phyloP scores from a whole-genome alignment of 2,329 filamentous ascomycete genomes.

The Xylariales sp. region DNA sequence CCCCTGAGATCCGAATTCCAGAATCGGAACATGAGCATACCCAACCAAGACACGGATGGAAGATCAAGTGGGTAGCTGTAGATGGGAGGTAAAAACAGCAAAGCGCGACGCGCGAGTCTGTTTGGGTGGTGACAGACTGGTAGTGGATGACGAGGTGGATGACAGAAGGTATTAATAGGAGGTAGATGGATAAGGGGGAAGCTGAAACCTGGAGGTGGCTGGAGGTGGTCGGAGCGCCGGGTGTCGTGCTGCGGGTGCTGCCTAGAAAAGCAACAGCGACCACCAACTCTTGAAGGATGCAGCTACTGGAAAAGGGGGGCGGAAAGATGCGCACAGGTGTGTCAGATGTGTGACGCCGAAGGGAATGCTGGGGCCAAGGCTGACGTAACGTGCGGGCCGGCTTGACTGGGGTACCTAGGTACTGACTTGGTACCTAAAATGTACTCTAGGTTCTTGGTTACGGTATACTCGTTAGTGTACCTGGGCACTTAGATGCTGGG shows the following conservation, averaged over 20 bases:
- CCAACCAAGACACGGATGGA: constrained; percentile 45
- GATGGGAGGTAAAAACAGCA: constrained; percentile 20
- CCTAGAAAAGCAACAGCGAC: constrained; percentile 34
- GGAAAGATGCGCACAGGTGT: constrained; percentile 23
- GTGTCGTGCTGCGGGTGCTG: constrained; percentile 29
- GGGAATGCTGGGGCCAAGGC: constrained; percentile 44
- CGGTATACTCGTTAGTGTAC: not conserved
- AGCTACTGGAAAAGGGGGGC: constrained; percentile 39
- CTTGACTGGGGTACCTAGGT: constrained; percentile 3
- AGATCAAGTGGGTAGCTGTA: constrained; percentile 28
- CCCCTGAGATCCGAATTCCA: constrained; percentile 69
- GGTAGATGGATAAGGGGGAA: constrained; percentile 8
- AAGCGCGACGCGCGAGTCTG: constrained; percentile 21
- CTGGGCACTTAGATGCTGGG: constrained; percentile 19
- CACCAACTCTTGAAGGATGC: constrained; percentile 31
- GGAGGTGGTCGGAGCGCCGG: constrained; percentile 42
- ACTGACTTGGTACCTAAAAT: too few species aligned
- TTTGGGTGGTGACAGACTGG: not conserved
- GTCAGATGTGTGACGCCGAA: constrained; percentile 46
- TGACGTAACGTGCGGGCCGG: constrained; percentile 49
- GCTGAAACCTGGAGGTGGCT: not conserved
- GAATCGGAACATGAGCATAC: constrained; percentile 71
- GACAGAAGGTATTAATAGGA: constrained; percentile 21
- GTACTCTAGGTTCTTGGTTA: too few species aligned
- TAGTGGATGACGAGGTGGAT: constrained; percentile 1